Evolutionary conservation across 2,329 filamentous ascomycete species (phyloP), one percentile per base, ranked within the genome.

Genomic region (Hypoxylon sp.): DNA sequence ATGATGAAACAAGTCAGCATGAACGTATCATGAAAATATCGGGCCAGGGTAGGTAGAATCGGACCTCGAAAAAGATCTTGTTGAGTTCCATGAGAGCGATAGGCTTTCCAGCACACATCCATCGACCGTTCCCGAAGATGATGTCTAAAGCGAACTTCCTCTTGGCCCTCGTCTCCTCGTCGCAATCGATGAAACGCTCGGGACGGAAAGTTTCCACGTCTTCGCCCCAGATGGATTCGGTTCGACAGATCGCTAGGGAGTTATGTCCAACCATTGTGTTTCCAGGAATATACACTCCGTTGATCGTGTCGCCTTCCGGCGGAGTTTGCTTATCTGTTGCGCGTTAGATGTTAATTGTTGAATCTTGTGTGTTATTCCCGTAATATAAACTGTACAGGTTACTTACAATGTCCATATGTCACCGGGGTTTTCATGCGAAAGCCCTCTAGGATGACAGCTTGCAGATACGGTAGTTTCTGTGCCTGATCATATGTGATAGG

Each of bases 61-160:
- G 53, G 55, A 77, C 73, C 71, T 76, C 71, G 34, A 75, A 71
- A 35, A 75, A 61, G 2, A 70, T 60, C 58, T 78, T 78, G 51
- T 73, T 68, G 31, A 77, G 42, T 59, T 77, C 73, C 61, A 76
- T 71, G 48, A 70, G 63, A 0, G 74, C 74, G 21, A 77, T 71
- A 8, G 69, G 64, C 59, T 71, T 73, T 0, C 75, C 75, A 4
- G 75, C 60, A 53, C 75, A 77, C 54, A 66, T 61, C 50, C 65
- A 73, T 5, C 65, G 63, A 2, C 75, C 74, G 34, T 68, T 62
- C 1, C 73, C 72, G 54, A 77, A 77, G 3, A 71, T 59, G 9
- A 73, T 61, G 31, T 75, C 74, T 23, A 71, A 52, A 4, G 66
- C 69, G 8, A 62, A 59, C 35, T 70, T 62, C 63, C 71, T 73